Evolutionary conservation across 768 basidiomycete species (phyloP).

Genomic region (Thelephora aurantiotincta): DNA sequence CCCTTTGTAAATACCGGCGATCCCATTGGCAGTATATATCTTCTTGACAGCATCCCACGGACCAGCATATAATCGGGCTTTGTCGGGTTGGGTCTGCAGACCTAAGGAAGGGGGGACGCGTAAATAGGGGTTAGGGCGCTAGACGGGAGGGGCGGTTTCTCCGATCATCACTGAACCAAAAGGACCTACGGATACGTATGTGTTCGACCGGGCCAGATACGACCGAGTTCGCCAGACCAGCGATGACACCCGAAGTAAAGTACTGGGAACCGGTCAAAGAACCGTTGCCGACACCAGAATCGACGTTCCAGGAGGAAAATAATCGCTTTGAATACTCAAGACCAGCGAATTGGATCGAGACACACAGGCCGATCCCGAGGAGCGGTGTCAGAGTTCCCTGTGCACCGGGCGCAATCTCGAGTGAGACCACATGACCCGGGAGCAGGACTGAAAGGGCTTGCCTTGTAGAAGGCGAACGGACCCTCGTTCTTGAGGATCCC

Average conservation of each 20-base stretch:
- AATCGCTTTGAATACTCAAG: conserved; percentile 76
- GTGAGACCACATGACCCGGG: conserved; percentile 1
- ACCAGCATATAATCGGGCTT: conserved; percentile 63
- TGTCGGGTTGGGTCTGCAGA: conserved; percentile 79
- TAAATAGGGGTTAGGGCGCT: not conserved
- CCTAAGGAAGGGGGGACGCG: conserved; percentile 29
- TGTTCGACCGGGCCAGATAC: conserved; percentile 96
- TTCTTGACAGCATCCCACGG: conserved; percentile 83
- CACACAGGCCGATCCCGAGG: conserved; percentile 85
- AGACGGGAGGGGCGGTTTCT: not conserved
- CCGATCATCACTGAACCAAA: not conserved
- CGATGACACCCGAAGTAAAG: conserved; percentile 63
- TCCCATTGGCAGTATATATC: conserved; percentile 61
- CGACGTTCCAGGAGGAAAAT: conserved; percentile 51
- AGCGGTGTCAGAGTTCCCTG: conserved; percentile 87
- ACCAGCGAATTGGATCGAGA: conserved; percentile 91
- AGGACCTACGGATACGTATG: conserved; percentile 80
- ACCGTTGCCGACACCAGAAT: conserved; percentile 45
- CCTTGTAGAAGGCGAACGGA: conserved; percentile 93
- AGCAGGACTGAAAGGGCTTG: conserved; percentile 14
- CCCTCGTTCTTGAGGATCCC: conserved; percentile 86
- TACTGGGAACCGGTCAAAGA: conserved; percentile 50
- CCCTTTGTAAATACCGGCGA: conserved; percentile 85
- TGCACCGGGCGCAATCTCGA: not conserved
- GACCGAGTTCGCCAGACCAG: conserved; percentile 82